Evolutionary conservation across 176 grass and related monocot species (phyloP).

Genomic region (Phoenix dactylifera): DNA sequence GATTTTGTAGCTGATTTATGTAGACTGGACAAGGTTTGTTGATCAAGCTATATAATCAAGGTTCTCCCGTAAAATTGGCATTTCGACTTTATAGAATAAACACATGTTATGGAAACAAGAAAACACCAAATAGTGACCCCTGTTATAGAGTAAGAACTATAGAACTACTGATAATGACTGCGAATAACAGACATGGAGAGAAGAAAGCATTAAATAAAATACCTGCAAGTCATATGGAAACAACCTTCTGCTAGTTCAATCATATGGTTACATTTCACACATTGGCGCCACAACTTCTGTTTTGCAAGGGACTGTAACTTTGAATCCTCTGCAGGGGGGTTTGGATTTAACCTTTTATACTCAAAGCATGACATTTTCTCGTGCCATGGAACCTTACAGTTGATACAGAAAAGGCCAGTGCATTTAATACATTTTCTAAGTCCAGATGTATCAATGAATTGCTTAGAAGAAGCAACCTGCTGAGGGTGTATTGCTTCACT

Average conservation of each 20-base stretch:
- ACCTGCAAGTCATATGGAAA: slow-evolving; percentile 73
- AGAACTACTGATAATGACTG: too few species aligned
- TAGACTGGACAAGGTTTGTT: too few species aligned
- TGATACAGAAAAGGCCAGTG: slow-evolving; percentile 50
- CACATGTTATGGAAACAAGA: too few species aligned
- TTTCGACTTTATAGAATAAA: too few species aligned
- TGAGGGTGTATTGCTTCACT: slow-evolving; percentile 26
- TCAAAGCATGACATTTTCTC: slow-evolving; percentile 38
- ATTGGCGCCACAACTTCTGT: slow-evolving; percentile 49
- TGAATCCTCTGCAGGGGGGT: slow-evolving; percentile 32
- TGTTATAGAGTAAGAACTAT: too few species aligned
- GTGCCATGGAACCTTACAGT: slow-evolving; percentile 78
- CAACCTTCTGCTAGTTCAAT: slow-evolving; percentile 61
- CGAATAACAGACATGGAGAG: too few species aligned
- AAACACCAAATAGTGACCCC: too few species aligned
- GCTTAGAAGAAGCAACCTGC: slow-evolving; percentile 40
- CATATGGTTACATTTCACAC: slow-evolving; percentile 71
- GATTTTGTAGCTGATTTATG: too few species aligned
- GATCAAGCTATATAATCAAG: too few species aligned
- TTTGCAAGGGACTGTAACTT: slow-evolving; percentile 49
- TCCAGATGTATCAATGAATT: slow-evolving; percentile 26
- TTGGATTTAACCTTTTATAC: slow-evolving; percentile 33
- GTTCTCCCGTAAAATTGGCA: too few species aligned
- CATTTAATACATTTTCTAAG: slow-evolving; percentile 58
- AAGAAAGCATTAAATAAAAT: not conserved